Evolutionary conservation across 2,329 filamentous ascomycete species (phyloP).

Genomic region (Endoconidiophora laricicola): DNA sequence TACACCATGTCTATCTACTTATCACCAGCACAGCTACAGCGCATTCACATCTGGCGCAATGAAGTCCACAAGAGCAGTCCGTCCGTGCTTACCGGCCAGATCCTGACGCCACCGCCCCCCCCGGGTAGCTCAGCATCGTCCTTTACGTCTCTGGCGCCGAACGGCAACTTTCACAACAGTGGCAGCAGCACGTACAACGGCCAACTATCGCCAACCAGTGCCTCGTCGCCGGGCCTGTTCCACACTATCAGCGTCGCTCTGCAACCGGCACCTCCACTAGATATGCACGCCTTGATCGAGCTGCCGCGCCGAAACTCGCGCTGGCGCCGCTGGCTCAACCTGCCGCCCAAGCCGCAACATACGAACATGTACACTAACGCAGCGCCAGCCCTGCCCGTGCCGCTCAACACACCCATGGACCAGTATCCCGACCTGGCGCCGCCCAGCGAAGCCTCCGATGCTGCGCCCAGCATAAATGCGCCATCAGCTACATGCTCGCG

Average conservation of each 20-base stretch:
- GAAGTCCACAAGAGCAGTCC: constrained; percentile 27
- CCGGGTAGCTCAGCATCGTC: constrained; percentile 21
- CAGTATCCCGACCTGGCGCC: constrained; percentile 2
- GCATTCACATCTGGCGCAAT: constrained; percentile 33
- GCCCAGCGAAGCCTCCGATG: not conserved
- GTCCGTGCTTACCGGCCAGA: constrained; percentile 20
- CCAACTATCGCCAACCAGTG: constrained; percentile 12
- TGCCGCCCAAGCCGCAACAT: constrained; percentile 12
- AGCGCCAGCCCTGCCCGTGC: constrained; percentile 12
- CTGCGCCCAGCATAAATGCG: constrained; percentile 3
- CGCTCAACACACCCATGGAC: constrained; percentile 6
- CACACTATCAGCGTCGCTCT: constrained; percentile 17
- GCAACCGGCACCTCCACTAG: constrained; percentile 16
- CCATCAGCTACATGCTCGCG: constrained; percentile 7
- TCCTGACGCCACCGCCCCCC: constrained; percentile 16
- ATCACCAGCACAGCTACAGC: constrained; percentile 19
- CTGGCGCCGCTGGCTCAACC: constrained; percentile 13
- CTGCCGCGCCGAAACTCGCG: constrained; percentile 14
- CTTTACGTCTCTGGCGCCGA: constrained; percentile 16
- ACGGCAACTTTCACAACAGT: constrained; percentile 13
- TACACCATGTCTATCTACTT: constrained; percentile 10
- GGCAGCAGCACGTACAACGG: not conserved
- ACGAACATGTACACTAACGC: constrained; percentile 13
- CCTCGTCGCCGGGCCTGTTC: constrained; percentile 17
- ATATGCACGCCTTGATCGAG: constrained; percentile 14